Conservation (phyloP, 2,329 filamentous ascomycete species). For the Epicoccum nigrum region DNA sequence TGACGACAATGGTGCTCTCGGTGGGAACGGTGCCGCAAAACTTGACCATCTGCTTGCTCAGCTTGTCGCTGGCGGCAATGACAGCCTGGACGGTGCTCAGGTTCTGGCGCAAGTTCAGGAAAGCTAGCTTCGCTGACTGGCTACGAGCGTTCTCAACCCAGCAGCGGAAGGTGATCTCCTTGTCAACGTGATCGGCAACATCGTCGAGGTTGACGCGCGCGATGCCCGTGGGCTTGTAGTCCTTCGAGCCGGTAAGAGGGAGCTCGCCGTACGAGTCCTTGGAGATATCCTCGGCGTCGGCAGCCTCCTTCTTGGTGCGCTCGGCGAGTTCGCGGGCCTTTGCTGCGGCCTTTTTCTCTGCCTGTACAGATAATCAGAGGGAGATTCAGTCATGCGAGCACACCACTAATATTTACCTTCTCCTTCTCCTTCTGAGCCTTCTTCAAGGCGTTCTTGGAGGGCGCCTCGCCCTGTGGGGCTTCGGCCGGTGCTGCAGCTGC, state of each 20-base stretch:
- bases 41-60: slow-evolving; percentile 92
- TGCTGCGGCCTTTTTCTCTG: slow-evolving; percentile 50
- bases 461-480: slow-evolving; percentile 30
- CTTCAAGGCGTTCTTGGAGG: slow-evolving; percentile 51
- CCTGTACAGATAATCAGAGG: slow-evolving; percentile 28
- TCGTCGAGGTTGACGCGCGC: slow-evolving; percentile 64
- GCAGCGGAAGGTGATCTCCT: slow-evolving; percentile 72
- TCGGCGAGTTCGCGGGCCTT: slow-evolving; percentile 59
- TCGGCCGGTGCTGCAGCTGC: slow-evolving; percentile 31
- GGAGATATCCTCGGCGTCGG: slow-evolving; percentile 68
- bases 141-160: slow-evolving; percentile 87
- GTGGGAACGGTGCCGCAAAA: slow-evolving; percentile 76
- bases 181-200: slow-evolving; percentile 43
- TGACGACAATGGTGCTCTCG: slow-evolving; percentile 83
- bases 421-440: slow-evolving; percentile 52
- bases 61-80: slow-evolving; percentile 65
- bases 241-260: slow-evolving; percentile 62
- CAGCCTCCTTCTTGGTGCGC: slow-evolving; percentile 62
- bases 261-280: slow-evolving; percentile 81
- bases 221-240: slow-evolving; percentile 58
- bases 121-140: slow-evolving; percentile 90
- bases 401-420: slow-evolving; percentile 35
- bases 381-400: background rate
- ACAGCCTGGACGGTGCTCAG: slow-evolving; percentile 84
- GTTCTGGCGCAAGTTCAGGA: slow-evolving; percentile 80